Conservation (phyloP, 2,329 filamentous ascomycete genomes). For the Periconia sp. region DNA sequence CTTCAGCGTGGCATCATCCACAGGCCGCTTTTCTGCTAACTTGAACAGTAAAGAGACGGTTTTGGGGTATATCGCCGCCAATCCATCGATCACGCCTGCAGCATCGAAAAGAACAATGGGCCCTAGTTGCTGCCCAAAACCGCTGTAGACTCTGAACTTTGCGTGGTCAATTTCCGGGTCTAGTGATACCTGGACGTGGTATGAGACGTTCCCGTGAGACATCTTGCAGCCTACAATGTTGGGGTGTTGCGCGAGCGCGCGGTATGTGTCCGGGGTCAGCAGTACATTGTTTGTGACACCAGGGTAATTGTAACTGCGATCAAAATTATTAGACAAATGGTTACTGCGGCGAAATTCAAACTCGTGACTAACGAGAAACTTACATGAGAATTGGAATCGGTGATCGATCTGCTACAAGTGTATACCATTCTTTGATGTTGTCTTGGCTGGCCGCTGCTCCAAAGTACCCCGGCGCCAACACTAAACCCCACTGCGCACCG, state of each 20-base stretch:
- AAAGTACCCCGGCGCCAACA: slow-evolving; percentile 68
- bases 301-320: slow-evolving; percentile 62
- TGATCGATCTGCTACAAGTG: slow-evolving; percentile 61
- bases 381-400: slow-evolving; percentile 64
- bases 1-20: slow-evolving; percentile 41
- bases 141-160: slow-evolving; percentile 64
- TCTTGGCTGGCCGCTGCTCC: slow-evolving; percentile 60
- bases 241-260: slow-evolving; percentile 60
- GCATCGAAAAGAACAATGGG: slow-evolving; percentile 64
- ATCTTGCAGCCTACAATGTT: slow-evolving; percentile 72
- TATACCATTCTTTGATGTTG: slow-evolving; percentile 63
- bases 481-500: slow-evolving; percentile 63
- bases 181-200: slow-evolving; percentile 62
- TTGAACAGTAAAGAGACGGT: slow-evolving; percentile 61
- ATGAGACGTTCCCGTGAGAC: slow-evolving; percentile 67
- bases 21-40: slow-evolving; percentile 45
- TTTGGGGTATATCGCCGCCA: slow-evolving; percentile 66
- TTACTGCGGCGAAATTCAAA: not conserved
- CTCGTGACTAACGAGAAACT: slow-evolving; percentile 19
- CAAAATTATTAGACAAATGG: slow-evolving; percentile 8
- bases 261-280: slow-evolving; percentile 61
- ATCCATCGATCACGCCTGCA: slow-evolving; percentile 67
- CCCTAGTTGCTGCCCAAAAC: slow-evolving; percentile 66
- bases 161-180: slow-evolving; percentile 61
- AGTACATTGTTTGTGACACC: slow-evolving; percentile 67